Conservation (phyloP, 2,329 filamentous ascomycete species). For the Huntiella decipiens region DNA sequence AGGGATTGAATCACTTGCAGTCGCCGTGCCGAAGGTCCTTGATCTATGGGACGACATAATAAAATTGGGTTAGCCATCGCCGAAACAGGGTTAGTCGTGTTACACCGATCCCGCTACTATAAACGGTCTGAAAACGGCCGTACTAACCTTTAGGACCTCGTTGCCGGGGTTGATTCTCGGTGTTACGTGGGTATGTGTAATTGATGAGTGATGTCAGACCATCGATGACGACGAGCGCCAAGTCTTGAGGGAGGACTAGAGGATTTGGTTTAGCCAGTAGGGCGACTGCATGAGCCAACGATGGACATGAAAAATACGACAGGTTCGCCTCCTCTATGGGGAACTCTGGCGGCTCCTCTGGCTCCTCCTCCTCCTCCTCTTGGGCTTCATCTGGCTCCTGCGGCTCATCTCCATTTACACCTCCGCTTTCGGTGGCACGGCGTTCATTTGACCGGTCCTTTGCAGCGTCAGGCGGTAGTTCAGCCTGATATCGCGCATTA, state of each 20-base stretch:
- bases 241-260: slow-evolving; percentile 40
- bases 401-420: neutral
- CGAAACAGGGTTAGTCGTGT: too few relatives aligned
- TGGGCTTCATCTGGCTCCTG: slow-evolving; percentile 15
- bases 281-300: slow-evolving; percentile 55
- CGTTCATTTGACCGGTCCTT: slow-evolving; percentile 1
- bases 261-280: slow-evolving; percentile 49
- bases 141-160: slow-evolving; percentile 23
- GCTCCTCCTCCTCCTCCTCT: neutral
- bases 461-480: neutral
- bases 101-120: too few relatives aligned
- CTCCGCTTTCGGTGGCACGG: slow-evolving; percentile 8
- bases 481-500: slow-evolving; percentile 6
- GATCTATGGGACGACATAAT: neutral
- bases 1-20: slow-evolving; percentile 40
- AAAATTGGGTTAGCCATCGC: too few relatives aligned
- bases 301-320: slow-evolving; percentile 32
- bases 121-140: too few relatives aligned
- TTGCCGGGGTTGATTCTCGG: slow-evolving; percentile 20
- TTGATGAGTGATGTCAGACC: slow-evolving; percentile 60
- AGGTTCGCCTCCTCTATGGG: slow-evolving; percentile 17
- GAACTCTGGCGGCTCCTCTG: slow-evolving; percentile 3
- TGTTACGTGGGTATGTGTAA: slow-evolving; percentile 50
- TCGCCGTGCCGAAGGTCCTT: slow-evolving; percentile 21
- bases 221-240: slow-evolving; percentile 58